Percentiles rank a stretch among this genome's conserved stretches.
These are phyloP conservation scores for Fusarium albosuccineum DNA, from an alignment of 2,329 filamentous ascomycete species.

Conservation along the genomic window DNA sequence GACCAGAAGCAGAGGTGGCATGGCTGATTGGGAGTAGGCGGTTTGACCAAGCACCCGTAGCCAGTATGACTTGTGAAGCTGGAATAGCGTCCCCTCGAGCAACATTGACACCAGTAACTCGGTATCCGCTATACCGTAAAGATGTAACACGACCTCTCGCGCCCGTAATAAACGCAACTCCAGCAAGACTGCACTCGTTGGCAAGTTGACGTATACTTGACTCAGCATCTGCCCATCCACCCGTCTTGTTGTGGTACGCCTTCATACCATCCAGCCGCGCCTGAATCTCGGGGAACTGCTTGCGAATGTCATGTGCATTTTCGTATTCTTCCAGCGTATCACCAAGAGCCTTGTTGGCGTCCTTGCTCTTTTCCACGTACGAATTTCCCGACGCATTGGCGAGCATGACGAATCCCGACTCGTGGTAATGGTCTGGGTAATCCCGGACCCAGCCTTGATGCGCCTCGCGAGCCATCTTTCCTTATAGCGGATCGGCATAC, in stretches of 20 bases:
- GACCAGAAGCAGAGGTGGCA: slow-evolving; percentile 73
- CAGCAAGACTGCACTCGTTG: slow-evolving; percentile 44
- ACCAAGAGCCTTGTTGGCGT: slow-evolving; percentile 30
- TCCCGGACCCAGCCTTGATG: slow-evolving; percentile 44
- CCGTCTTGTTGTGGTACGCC: slow-evolving; percentile 46
- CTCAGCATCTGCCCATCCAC: slow-evolving; percentile 52
- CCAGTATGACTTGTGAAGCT: slow-evolving; percentile 73
- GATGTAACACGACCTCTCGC: slow-evolving; percentile 45
- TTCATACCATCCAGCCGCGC: slow-evolving; percentile 40
- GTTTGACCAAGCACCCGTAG: slow-evolving; percentile 77
- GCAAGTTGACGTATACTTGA: slow-evolving; percentile 45
- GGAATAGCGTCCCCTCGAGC: slow-evolving; percentile 57
- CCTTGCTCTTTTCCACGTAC: slow-evolving; percentile 41
- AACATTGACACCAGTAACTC: slow-evolving; percentile 45
- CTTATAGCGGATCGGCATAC: slow-evolving; percentile 74
- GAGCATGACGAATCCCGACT: slow-evolving; percentile 52
- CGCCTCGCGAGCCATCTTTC: slow-evolving; percentile 63
- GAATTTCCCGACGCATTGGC: slow-evolving; percentile 27
- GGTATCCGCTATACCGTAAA: slow-evolving; percentile 31
- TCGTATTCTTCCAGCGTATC: slow-evolving; percentile 41
- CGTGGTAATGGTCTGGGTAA: slow-evolving; percentile 48
- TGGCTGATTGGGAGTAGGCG: slow-evolving; percentile 69
- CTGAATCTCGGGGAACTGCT: slow-evolving; percentile 37
- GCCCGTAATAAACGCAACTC: slow-evolving; percentile 50
- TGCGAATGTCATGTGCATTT: slow-evolving; percentile 38